Percentiles rank a stretch among this genome's conserved stretches.
These are phyloP conservation scores for Pseudozyma sp. DNA, from an alignment of 1,284 basidiomycete species.

Conservation along the genomic window DNA sequence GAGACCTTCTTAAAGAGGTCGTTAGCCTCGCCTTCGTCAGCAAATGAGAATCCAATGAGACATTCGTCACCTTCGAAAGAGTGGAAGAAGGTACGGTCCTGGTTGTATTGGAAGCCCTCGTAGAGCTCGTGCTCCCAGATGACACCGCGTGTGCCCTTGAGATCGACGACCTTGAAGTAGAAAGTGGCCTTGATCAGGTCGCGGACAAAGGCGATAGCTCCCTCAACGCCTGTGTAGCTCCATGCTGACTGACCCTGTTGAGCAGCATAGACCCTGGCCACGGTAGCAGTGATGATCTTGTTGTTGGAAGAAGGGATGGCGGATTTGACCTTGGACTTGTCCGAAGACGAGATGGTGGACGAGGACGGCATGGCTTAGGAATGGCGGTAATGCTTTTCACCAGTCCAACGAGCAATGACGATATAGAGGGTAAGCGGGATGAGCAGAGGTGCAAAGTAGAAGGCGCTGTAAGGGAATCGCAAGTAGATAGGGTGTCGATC, in stretches of 20 bases:
- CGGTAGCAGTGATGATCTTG: conserved; percentile 68
- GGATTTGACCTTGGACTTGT: conserved; percentile 67
- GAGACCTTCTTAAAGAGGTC: conserved; percentile 90
- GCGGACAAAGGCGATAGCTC: conserved; percentile 64
- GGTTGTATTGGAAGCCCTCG: conserved; percentile 82
- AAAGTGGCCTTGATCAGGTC: conserved; percentile 56
- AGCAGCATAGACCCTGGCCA: conserved; percentile 65
- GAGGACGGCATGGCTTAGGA: conserved; percentile 61
- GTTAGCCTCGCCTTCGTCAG: conserved; percentile 86
- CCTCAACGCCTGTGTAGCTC: conserved; percentile 64
- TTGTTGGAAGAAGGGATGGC: conserved; percentile 60
- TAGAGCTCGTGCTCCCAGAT: conserved; percentile 96
- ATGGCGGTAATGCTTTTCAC: conserved; percentile 56
- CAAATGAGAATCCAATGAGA: conserved; percentile 90
- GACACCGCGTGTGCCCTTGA: conserved; percentile 80
- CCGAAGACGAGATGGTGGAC: conserved; percentile 61
- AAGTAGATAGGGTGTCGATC: conserved; percentile 22
- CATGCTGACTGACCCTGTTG: conserved; percentile 51
- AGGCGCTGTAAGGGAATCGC: conserved; percentile 45
- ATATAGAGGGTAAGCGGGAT: conserved; percentile 61
- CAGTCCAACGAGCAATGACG: conserved; percentile 65
- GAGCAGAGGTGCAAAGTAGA: conserved; percentile 59
- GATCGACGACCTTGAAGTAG: conserved; percentile 62
- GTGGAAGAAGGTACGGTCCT: conserved; percentile 92
- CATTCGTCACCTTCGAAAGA: conserved; percentile 90